These are phyloP conservation scores for Dunaliella primolecta DNA, from an alignment of 139 green algal genomes.

Conservation along the genomic window DNA sequence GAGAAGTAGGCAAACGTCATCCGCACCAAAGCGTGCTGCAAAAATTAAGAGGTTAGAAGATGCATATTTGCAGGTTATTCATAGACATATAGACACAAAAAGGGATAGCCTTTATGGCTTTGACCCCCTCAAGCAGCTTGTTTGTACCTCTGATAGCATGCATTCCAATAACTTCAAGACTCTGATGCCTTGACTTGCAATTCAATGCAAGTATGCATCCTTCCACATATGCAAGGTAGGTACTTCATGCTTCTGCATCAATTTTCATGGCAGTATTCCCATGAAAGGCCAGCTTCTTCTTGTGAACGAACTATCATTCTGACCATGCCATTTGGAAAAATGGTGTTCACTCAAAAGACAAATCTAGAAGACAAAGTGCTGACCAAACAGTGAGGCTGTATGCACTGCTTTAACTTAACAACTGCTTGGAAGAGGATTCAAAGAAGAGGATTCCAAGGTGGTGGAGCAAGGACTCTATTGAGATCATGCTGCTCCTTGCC, in stretches of 20 bases:
- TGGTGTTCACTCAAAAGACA: too few relatives aligned
- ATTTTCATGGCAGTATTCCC: neutral
- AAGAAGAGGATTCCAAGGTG: too few relatives aligned
- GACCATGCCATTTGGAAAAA: too few relatives aligned
- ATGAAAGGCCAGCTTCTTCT: neutral
- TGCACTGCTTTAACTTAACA: neutral
- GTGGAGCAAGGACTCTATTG: too few relatives aligned
- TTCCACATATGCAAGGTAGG: too few relatives aligned
- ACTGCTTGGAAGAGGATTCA: too few relatives aligned
- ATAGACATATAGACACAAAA: neutral
- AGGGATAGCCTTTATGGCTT: neutral
- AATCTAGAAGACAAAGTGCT: too few relatives aligned
- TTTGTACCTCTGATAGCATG: too few relatives aligned
- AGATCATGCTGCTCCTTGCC: too few relatives aligned
- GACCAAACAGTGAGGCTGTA: too few relatives aligned
- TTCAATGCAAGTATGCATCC: too few relatives aligned
- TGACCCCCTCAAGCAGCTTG: too few relatives aligned
- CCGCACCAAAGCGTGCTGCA: neutral
- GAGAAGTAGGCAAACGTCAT: neutral
- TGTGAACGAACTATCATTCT: neutral
- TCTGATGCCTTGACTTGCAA: neutral
- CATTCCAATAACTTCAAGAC: neutral
- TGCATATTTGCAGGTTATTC: neutral
- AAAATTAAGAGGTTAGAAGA: neutral
- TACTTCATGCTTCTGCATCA: neutral